Conservation (phyloP, 1,284 basidiomycete genomes). For the Cryptococcus sp. region DNA sequence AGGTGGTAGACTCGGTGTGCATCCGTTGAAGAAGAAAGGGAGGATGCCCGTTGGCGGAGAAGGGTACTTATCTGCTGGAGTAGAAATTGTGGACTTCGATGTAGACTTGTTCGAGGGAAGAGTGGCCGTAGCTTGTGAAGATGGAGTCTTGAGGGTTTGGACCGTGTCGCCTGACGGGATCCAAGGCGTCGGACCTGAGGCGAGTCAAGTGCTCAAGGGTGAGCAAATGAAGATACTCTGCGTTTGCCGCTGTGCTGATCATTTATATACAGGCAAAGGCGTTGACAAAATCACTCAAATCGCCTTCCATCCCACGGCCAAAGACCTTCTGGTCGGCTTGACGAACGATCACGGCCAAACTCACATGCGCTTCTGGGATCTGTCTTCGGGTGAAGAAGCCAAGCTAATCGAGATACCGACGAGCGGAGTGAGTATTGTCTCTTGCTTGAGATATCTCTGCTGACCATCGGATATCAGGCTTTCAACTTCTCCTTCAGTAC, state of each 20-base stretch:
- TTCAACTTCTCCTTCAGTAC: constrained; percentile 51
- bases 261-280: constrained; percentile 28
- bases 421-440: constrained; percentile 28
- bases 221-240: neutral
- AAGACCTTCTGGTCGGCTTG: constrained; percentile 47
- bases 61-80: constrained; percentile 48
- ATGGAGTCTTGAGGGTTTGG: constrained; percentile 53
- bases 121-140: constrained; percentile 53
- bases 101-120: constrained; percentile 39
- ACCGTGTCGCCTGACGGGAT: constrained; percentile 37
- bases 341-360: constrained; percentile 52
- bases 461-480: constrained; percentile 13
- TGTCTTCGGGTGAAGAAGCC: constrained; percentile 23
- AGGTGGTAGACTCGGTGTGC: constrained; percentile 54
- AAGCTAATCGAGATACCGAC: constrained; percentile 21
- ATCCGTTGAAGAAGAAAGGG: constrained; percentile 50
- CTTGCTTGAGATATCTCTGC: neutral
- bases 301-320: constrained; percentile 52
- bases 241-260: constrained; percentile 4
- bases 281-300: constrained; percentile 53
- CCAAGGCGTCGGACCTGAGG: constrained; percentile 40
- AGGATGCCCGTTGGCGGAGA: constrained; percentile 47
- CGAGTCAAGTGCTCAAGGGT: constrained; percentile 37
- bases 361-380: constrained; percentile 49
- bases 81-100: constrained; percentile 52